Conservation (phyloP, 2,329 filamentous ascomycete species). For the Geosmithia morbida region DNA sequence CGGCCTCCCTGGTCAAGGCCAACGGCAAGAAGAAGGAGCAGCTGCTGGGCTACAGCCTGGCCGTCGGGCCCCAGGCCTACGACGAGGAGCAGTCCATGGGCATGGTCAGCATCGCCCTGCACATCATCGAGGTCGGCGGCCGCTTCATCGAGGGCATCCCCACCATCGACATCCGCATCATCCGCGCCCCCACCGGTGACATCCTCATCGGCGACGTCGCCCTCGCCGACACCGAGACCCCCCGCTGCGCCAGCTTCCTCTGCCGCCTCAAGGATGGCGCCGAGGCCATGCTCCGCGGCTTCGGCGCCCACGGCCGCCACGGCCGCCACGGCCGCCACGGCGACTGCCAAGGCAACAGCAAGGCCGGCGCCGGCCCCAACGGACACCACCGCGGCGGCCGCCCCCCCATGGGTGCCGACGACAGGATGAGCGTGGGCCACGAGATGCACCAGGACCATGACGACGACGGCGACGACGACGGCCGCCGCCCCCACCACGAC, state of each 20-base stretch:
- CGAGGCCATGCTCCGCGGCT: neutral
- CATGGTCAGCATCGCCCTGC: conserved; percentile 37
- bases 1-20: conserved; percentile 28
- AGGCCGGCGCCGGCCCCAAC: too few species aligned
- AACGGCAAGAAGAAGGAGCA: conserved; percentile 17
- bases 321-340: too few species aligned
- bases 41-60: conserved; percentile 35
- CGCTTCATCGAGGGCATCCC: conserved; percentile 39
- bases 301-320: conserved; percentile 4
- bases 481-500: conserved; percentile 7
- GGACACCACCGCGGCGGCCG: neutral
- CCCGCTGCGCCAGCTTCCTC: conserved; percentile 31
- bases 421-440: too few species aligned
- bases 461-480: conserved; percentile 8
- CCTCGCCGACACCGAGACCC: conserved; percentile 11
- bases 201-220: conserved; percentile 38
- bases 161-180: conserved; percentile 42
- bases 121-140: conserved; percentile 44
- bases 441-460: too few species aligned
- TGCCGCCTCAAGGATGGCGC: conserved; percentile 28
- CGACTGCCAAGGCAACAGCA: conserved; percentile 1
- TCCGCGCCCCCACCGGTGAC: conserved; percentile 41
- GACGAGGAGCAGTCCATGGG: conserved; percentile 36
- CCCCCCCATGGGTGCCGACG: neutral
- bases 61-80: conserved; percentile 24